Evolutionary conservation across 176 grass and related monocot genomes (phyloP).

Genomic region (Triticum turgidum): DNA sequence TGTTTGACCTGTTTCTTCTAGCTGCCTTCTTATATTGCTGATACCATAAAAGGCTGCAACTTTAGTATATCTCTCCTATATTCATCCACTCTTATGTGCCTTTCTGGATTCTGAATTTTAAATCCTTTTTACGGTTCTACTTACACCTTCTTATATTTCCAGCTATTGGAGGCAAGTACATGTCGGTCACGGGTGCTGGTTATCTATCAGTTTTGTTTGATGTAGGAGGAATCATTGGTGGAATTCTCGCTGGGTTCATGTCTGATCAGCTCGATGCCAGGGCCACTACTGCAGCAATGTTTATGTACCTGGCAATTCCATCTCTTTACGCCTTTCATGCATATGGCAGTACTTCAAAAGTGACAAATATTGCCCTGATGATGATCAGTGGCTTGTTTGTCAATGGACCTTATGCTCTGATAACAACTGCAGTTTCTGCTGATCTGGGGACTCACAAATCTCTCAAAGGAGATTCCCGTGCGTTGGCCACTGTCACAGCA

Average conservation of each 20-base stretch:
- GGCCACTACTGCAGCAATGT: constrained; percentile 59
- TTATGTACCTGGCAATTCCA: constrained; percentile 64
- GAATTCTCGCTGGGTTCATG: constrained; percentile 62
- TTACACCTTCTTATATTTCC: not conserved
- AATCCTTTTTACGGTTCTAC: not conserved
- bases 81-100: not conserved
- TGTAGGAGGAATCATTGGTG: constrained; percentile 65
- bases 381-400: constrained; percentile 72
- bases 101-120: not conserved
- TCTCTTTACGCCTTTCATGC: constrained; percentile 53
- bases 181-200: constrained; percentile 60
- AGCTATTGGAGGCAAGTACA: constrained; percentile 55
- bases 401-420: constrained; percentile 73
- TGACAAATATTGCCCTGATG: constrained; percentile 49
- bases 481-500: constrained; percentile 59
- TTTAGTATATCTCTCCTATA: not conserved
- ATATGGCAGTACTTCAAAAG: constrained; percentile 54
- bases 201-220: constrained; percentile 69
- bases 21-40: not conserved
- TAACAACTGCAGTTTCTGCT: constrained; percentile 71
- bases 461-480: constrained; percentile 63
- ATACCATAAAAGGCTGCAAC: too few species aligned
- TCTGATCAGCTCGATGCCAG: constrained; percentile 70
- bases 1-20: not conserved
- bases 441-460: constrained; percentile 75